Evolutionary conservation across 192 early-diverging fungal species (phyloP).

Genomic region (Paraglomus brasilianum): DNA sequence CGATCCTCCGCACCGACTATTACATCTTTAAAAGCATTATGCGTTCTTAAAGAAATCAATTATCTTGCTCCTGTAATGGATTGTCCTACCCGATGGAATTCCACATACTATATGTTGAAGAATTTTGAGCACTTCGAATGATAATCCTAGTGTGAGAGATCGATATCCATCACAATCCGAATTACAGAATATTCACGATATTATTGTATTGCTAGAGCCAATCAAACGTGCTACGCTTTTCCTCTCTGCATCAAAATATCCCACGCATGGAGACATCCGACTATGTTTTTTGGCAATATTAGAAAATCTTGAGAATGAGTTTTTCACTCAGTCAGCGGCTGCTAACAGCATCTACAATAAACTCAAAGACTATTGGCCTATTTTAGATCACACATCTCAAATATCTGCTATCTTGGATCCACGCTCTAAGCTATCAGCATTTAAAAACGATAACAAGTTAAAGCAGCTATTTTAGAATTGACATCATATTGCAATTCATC

Average conservation of each 20-base stretch:
- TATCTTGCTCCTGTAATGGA: conserved; percentile 9
- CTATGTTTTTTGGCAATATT: background rate
- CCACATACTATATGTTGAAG: conserved; percentile 11
- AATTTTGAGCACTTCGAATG: background rate
- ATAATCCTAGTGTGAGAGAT: background rate
- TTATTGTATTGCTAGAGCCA: background rate
- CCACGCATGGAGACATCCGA: background rate
- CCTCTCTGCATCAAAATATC: conserved; percentile 4
- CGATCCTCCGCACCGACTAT: background rate
- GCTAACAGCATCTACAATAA: background rate
- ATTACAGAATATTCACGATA: background rate
- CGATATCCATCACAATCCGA: background rate
- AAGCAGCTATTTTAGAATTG: no score
- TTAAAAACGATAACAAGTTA: no score
- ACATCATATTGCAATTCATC: no score
- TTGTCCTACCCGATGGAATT: background rate
- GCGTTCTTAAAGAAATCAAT: background rate
- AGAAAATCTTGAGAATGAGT: background rate
- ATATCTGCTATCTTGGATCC: conserved; percentile 4
- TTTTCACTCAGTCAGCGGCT: background rate
- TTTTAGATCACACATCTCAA: background rate
- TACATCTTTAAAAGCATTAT: background rate
- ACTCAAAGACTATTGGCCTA: background rate
- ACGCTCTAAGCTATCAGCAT: no score
- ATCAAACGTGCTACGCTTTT: background rate